phyloP scores from a whole-genome alignment of 2,329 filamentous ascomycete species.

The Epichloe bromicola region DNA sequence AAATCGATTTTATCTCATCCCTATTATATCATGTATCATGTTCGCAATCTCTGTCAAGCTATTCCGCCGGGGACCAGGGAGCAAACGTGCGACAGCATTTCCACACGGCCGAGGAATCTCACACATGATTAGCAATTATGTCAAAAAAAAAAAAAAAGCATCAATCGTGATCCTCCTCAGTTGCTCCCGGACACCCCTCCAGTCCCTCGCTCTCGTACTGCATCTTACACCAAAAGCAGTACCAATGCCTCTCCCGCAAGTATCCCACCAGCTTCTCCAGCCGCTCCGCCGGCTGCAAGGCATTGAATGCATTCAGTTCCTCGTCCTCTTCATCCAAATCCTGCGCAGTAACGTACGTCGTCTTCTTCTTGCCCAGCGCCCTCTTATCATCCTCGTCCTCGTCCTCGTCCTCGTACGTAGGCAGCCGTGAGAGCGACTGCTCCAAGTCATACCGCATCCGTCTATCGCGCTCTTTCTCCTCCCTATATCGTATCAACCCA shows the following conservation, averaged over 20 bases:
- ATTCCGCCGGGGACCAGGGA: too few relatives aligned
- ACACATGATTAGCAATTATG: neutral
- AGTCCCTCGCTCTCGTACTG: constrained; percentile 59
- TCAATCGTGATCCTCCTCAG: constrained; percentile 67
- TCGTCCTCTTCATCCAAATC: constrained; percentile 66
- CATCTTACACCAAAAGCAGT: constrained; percentile 96
- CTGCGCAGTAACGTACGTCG: constrained; percentile 46
- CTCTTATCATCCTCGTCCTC: constrained; percentile 60
- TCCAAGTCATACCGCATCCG: constrained; percentile 53
- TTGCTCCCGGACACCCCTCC: constrained; percentile 80
- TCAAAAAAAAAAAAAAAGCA: neutral
- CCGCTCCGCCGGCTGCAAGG: constrained; percentile 51
- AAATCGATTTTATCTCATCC: too few relatives aligned
- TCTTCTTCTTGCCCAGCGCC: constrained; percentile 48
- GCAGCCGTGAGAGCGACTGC: constrained; percentile 48
- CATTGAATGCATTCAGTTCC: constrained; percentile 70
- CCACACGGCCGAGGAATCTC: too few relatives aligned
- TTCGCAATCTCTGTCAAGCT: too few relatives aligned
- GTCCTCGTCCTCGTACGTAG: constrained; percentile 55
- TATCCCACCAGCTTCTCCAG: constrained; percentile 53
- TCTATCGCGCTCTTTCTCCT: constrained; percentile 55
- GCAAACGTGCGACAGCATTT: too few relatives aligned
- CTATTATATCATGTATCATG: too few relatives aligned
- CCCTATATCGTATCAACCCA: constrained; percentile 54
- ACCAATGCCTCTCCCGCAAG: constrained; percentile 57